Evolutionary conservation across 192 early-diverging fungal species (phyloP).

Genomic region (Martensiomyces pterosporus): DNA sequence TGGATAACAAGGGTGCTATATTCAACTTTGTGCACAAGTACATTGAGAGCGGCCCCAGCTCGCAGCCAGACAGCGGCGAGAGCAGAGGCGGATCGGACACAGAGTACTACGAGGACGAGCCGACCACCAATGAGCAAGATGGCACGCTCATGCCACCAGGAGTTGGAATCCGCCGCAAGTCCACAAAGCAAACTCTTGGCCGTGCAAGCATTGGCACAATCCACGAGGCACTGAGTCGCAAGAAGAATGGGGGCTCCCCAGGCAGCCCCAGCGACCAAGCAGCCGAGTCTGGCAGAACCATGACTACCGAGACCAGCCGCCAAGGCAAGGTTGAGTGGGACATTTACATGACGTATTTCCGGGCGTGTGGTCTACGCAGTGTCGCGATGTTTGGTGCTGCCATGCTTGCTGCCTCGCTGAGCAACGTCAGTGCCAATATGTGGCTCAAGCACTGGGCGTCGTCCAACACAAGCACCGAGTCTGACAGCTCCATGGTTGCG

Average conservation of each 20-base stretch:
- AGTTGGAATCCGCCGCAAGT: constrained; percentile 22
- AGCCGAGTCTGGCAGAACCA: constrained; percentile 35
- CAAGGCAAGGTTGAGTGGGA: constrained; percentile 75
- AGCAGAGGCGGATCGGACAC: constrained; percentile 21
- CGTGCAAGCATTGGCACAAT: constrained; percentile 56
- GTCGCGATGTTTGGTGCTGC: constrained; percentile 59
- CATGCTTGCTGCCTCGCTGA: constrained; percentile 53
- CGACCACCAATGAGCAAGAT: constrained; percentile 16
- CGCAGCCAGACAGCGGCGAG: constrained; percentile 10
- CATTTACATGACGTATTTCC: constrained; percentile 80
- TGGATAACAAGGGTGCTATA: constrained; percentile 7
- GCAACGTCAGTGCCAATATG: constrained; percentile 58
- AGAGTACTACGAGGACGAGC: constrained; percentile 34
- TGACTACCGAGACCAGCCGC: constrained; percentile 74
- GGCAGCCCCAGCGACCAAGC: neutral
- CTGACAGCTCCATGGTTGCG: neutral
- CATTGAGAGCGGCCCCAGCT: constrained; percentile 16
- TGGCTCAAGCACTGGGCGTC: constrained; percentile 77
- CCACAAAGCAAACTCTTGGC: constrained; percentile 36
- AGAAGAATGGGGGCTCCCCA: constrained; percentile 1
- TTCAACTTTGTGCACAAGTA: constrained; percentile 42
- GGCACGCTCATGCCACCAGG: constrained; percentile 15
- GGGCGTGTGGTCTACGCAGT: constrained; percentile 63
- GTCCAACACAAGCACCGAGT: constrained; percentile 46
- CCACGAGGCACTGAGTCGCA: constrained; percentile 9